A percentile compares a stretch with the other conserved stretches of the same genome.
Conservation (phyloP, 805 yeast species). For the Ogataea methylovora region DNA sequence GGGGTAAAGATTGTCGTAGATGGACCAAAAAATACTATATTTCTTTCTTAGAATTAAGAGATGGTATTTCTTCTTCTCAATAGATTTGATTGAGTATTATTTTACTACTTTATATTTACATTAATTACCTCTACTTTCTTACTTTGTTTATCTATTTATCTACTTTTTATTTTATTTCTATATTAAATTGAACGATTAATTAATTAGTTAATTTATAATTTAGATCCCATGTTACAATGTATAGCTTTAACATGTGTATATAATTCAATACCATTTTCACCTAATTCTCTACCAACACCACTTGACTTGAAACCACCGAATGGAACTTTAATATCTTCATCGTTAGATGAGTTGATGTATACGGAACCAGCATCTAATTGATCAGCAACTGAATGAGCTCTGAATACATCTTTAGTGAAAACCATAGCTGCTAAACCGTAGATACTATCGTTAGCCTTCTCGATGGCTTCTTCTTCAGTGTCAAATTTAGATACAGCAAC, state of each 20-base stretch:
- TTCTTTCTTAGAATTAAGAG: constrained; percentile 45
- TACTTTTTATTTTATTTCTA: too few species aligned
- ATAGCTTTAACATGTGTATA: constrained; percentile 75
- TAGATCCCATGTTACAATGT: constrained; percentile 41
- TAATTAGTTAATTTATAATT: constrained; percentile 12
- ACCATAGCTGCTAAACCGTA: constrained; percentile 83
- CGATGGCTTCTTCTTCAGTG: constrained; percentile 60
- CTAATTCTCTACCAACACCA: constrained; percentile 79
- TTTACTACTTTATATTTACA: too few species aligned
- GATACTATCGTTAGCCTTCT: constrained; percentile 60
- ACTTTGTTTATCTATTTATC: too few species aligned
- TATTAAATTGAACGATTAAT: too few species aligned
- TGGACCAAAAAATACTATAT: constrained; percentile 53
- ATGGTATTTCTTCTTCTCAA: too few species aligned
- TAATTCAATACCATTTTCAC: constrained; percentile 60
- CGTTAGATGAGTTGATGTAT: constrained; percentile 65
- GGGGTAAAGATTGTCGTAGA: constrained; percentile 50
- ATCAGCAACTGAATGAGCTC: constrained; percentile 58
- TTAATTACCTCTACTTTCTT: too few species aligned
- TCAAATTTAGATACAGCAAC: constrained; percentile 59
- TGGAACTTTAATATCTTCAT: constrained; percentile 57
- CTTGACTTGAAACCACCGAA: constrained; percentile 78
- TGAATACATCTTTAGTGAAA: constrained; percentile 59
- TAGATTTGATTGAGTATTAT: too few species aligned
- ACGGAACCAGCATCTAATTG: constrained; percentile 61